Evolutionary conservation across 768 basidiomycete species (phyloP), one percentile per base, ranked within the genome.

Genomic region (Kwoniella pini): DNA sequence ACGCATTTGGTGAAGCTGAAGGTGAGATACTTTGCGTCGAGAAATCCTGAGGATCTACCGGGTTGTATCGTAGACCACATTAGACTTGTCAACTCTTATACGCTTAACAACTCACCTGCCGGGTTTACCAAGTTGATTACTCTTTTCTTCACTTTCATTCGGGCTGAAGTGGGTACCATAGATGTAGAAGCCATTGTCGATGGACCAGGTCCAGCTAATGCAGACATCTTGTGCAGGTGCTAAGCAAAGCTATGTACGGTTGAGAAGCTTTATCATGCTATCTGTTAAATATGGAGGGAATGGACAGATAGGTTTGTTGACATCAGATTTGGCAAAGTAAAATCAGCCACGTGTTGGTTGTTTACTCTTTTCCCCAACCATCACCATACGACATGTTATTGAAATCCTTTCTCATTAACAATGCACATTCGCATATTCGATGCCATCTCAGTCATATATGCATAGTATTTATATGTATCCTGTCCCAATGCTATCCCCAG

Each of bases 61-160:
- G 21, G n/a, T n/a, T n/a, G n/a, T n/a, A n/a, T n/a, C n/a, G n/a
- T n/a, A n/a, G n/a, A n/a, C n/a, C n/a, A n/a, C n/a, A n/a, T n/a
- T n/a, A n/a, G n/a, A n/a, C n/a, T n/a, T n/a, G 4, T 26, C 21
- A 57, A 0, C 52, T 30, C 22, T 50, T 38, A 55, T 45, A n/a
- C 19, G 12, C 31, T 27, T 21, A 22, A 33, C 26, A 36, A 61
- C 69, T 55, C 45, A 71, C 72, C 70, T 11, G 72, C 67, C 4
- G 67, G 70, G 38, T 71, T 68, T 53, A 69, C 67, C 17, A 71
- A 52, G 22, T 69, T 70, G 55, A 74, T 60, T 5, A 69, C 59
- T 28, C 67, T 50, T 30, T 60, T 63, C 52, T 67, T 65, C 22
- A 72, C 52, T 17, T 64, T 53, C 17, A 52, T 48, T 31, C 36